phyloP scores from a whole-genome alignment of 2,329 filamentous ascomycete species.

The Dactylellina parvicollis region DNA sequence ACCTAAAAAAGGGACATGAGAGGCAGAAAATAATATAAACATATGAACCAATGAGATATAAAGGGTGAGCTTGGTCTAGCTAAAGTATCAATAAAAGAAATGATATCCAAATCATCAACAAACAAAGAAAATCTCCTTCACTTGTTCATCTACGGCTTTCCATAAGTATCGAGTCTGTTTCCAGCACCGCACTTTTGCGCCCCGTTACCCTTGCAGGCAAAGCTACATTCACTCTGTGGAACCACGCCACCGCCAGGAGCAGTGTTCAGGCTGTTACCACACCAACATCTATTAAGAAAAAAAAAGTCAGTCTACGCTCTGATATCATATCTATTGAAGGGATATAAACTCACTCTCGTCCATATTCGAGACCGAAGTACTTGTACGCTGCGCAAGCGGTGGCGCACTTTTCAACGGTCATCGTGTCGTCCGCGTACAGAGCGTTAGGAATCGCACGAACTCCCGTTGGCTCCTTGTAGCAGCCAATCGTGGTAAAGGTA shows the following conservation, averaged over 20 bases:
- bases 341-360: conserved; percentile 55
- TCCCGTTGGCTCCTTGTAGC: conserved; percentile 36
- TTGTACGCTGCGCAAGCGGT: conserved; percentile 61
- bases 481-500: conserved; percentile 39
- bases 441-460: conserved; percentile 22
- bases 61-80: conserved; percentile 16
- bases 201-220: conserved; percentile 23
- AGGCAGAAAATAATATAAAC: neutral
- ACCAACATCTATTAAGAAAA: conserved; percentile 15
- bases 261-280: conserved; percentile 19
- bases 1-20: neutral
- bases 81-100: conserved; percentile 7
- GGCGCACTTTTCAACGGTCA: conserved; percentile 56
- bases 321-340: conserved; percentile 49
- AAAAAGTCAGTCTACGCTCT: conserved; percentile 11
- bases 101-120: neutral
- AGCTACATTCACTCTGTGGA: conserved; percentile 14
- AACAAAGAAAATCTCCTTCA: neutral
- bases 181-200: conserved; percentile 32
- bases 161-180: conserved; percentile 27
- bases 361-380: conserved; percentile 63
- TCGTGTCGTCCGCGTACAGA: conserved; percentile 32
- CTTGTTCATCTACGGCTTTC: conserved; percentile 15
- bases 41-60: conserved; percentile 35
- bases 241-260: conserved; percentile 22